phyloP scores from a whole-genome alignment of 176 grass and related monocot genomes.

The Pontederia paniculata region DNA sequence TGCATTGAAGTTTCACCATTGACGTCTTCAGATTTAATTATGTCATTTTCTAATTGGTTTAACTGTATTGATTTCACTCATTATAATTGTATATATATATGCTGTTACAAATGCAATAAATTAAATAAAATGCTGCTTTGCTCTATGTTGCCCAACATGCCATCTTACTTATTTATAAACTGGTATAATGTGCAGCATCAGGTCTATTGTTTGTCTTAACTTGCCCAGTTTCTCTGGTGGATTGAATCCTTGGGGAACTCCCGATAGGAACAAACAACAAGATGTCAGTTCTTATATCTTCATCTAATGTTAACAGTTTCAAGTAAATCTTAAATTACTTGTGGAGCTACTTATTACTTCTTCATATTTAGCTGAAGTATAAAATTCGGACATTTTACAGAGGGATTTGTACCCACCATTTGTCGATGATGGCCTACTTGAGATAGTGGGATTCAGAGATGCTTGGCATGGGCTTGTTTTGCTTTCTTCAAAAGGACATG shows the following conservation, averaged over 20 bases:
- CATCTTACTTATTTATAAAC: neutral
- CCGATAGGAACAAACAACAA: conserved; percentile 71
- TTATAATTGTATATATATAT: neutral
- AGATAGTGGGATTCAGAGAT: conserved; percentile 97
- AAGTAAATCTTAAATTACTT: neutral
- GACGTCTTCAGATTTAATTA: too few relatives aligned
- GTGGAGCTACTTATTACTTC: neutral
- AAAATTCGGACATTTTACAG: conserved; percentile 27
- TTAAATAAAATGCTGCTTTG: neutral
- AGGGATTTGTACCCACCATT: conserved; percentile 78
- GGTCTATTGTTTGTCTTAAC: conserved; percentile 92
- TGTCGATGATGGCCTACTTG: conserved; percentile 90
- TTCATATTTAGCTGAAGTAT: neutral
- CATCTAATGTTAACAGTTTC: too few relatives aligned
- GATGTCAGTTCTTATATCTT: conserved; percentile 40
- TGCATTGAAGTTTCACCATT: too few relatives aligned
- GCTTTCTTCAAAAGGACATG: conserved; percentile 72
- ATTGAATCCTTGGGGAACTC: conserved; percentile 93
- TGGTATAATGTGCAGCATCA: conserved; percentile 54
- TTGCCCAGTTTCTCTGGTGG: conserved; percentile 97
- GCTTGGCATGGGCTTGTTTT: conserved; percentile 95
- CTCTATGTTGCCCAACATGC: neutral
- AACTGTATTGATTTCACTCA: neutral
- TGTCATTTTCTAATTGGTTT: too few relatives aligned
- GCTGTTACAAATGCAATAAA: neutral